Evolutionary conservation across 352 stramenopile species (phyloP).

Genomic region (Globisporangium sylvaticum): DNA sequence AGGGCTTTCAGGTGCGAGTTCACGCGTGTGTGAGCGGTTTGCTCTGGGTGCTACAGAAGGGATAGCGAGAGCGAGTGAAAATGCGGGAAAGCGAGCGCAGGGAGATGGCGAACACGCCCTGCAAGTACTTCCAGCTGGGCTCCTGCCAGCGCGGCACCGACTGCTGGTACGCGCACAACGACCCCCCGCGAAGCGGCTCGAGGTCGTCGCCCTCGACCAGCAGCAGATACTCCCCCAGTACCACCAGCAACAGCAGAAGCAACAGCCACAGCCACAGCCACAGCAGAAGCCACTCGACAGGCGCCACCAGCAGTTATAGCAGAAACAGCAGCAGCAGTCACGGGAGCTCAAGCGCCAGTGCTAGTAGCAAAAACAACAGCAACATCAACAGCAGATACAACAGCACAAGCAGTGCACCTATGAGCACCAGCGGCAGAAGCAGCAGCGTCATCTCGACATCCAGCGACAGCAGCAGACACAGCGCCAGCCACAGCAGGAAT

Average conservation of each 20-base stretch:
- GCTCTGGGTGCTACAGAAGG: neutral
- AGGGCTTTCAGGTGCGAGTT: neutral
- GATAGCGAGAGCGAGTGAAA: neutral
- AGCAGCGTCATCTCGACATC: neutral
- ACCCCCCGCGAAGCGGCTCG: neutral
- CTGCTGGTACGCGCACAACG: slow-evolving; percentile 14
- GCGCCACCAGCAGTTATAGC: neutral
- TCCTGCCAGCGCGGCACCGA: slow-evolving; percentile 2
- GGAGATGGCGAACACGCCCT: neutral
- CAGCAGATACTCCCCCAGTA: neutral
- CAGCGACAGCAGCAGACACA: neutral
- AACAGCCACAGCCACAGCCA: neutral
- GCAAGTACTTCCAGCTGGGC: slow-evolving; percentile 10
- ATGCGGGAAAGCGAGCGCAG: neutral
- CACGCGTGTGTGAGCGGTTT: neutral
- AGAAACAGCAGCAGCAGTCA: neutral
- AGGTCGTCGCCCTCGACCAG: neutral
- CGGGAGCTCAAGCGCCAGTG: neutral
- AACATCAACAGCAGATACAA: neutral
- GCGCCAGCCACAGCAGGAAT: neutral
- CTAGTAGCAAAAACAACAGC: neutral
- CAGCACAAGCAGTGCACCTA: neutral
- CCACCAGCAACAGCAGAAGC: neutral
- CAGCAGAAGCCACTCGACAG: neutral
- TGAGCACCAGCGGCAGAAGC: neutral